Percentiles rank a stretch among this genome's conserved stretches.
Conservation (phyloP, 1,139 yeast species). For the Hansenula sp. region DNA sequence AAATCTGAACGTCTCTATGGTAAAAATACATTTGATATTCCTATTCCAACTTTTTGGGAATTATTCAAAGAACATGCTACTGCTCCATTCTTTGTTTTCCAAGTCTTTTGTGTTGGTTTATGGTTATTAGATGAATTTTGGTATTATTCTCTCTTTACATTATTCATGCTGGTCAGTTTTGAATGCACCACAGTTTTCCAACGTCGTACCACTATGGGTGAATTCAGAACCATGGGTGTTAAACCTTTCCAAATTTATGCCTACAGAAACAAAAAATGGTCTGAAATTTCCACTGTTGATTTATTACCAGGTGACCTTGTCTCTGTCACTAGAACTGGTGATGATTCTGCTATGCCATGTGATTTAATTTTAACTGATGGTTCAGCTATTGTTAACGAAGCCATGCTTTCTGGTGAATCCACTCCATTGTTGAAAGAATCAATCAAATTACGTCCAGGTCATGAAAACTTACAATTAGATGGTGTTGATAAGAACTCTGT, state of each 20-base stretch:
- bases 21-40: slow-evolving; percentile 84
- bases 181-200: slow-evolving; percentile 95
- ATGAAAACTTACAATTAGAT: slow-evolving; percentile 65
- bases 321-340: slow-evolving; percentile 81
- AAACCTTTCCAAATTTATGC: slow-evolving; percentile 81
- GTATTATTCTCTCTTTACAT: slow-evolving; percentile 89
- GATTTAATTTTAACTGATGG: slow-evolving; percentile 85
- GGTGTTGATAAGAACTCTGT: slow-evolving; percentile 87
- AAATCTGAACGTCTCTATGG: slow-evolving; percentile 66
- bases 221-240: slow-evolving; percentile 96
- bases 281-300: slow-evolving; percentile 61
- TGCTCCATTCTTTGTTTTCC: slow-evolving; percentile 97
- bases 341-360: slow-evolving; percentile 95
- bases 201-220: slow-evolving; percentile 90
- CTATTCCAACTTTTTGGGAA: slow-evolving; percentile 87
- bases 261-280: slow-evolving; percentile 71
- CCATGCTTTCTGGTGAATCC: slow-evolving; percentile 97
- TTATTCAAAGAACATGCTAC: slow-evolving; percentile 96
- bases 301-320: slow-evolving; percentile 91
- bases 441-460: slow-evolving; percentile 72
- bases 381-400: slow-evolving; percentile 91
- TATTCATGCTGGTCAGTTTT: slow-evolving; percentile 88
- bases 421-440: slow-evolving; percentile 95
- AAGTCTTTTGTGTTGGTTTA: slow-evolving; percentile 88
- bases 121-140: slow-evolving; percentile 98